These are phyloP conservation scores for Calamus simplicifolius DNA, from an alignment of 176 grass and related monocot species.

Conservation along the genomic window DNA sequence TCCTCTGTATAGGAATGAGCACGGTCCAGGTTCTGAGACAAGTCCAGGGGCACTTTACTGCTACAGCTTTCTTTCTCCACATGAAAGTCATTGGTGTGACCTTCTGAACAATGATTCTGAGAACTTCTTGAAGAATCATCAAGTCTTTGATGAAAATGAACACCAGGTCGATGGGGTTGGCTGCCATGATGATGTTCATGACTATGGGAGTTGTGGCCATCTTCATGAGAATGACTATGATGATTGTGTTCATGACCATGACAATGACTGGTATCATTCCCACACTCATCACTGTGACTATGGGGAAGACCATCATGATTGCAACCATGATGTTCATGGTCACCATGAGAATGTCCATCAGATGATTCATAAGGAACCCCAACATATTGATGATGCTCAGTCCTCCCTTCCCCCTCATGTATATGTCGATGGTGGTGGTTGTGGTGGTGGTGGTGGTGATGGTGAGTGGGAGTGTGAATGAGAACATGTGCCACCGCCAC, in stretches of 20 bases:
- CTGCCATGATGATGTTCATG: constrained; percentile 34
- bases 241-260: constrained; percentile 19
- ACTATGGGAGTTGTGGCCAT: constrained; percentile 3
- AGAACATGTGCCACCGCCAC: constrained; percentile 50
- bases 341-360: constrained; percentile 31
- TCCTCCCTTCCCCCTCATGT: background rate
- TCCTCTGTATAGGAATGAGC: constrained; percentile 1
- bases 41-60: constrained; percentile 17
- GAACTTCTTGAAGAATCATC: constrained; percentile 18
- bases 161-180: constrained; percentile 22
- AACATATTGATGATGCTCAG: constrained; percentile 5
- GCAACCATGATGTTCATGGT: constrained; percentile 8
- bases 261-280: background rate
- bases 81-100: constrained; percentile 19
- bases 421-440: constrained; percentile 17
- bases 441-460: background rate
- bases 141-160: constrained; percentile 36
- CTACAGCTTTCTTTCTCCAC: constrained; percentile 11
- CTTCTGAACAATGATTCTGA: background rate
- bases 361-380: constrained; percentile 13
- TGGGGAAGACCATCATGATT: constrained; percentile 23
- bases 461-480: constrained; percentile 46
- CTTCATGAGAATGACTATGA: constrained; percentile 12
- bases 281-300: background rate
- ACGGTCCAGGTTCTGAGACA: background rate